These are phyloP conservation scores for Cicer arietinum DNA, from an alignment of 306 rosid species.

Conservation along the genomic window DNA sequence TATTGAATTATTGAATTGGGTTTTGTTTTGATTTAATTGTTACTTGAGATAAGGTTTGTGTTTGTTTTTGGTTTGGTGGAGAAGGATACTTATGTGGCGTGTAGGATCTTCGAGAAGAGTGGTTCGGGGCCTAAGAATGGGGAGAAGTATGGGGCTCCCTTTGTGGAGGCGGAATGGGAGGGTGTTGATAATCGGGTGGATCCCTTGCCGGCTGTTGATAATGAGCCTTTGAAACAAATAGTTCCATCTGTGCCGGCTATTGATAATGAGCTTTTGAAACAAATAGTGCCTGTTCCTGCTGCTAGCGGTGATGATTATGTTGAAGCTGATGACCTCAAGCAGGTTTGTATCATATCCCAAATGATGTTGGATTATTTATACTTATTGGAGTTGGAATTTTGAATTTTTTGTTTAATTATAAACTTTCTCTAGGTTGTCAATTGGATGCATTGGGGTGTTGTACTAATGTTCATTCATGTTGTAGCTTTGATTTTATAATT, in stretches of 20 bases:
- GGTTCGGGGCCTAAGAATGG: slow-evolving; percentile 95
- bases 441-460: neutral
- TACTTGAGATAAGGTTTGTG: slow-evolving; percentile 37
- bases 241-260: slow-evolving; percentile 14
- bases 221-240: neutral
- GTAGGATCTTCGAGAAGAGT: slow-evolving; percentile 96
- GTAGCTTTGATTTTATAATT: neutral
- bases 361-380: neutral
- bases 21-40: slow-evolving; percentile 28
- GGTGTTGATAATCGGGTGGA: slow-evolving; percentile 48
- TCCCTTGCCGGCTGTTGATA: neutral
- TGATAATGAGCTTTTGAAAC: slow-evolving; percentile 37
- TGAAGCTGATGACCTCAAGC: slow-evolving; percentile 58
- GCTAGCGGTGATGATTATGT: slow-evolving; percentile 37
- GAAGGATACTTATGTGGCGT: slow-evolving; percentile 85
- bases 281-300: neutral
- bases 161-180: slow-evolving; percentile 89
- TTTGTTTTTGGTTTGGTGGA: slow-evolving; percentile 44
- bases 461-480: neutral
- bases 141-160: slow-evolving; percentile 94
- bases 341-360: slow-evolving; percentile 53
- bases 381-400: neutral
- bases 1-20: neutral
- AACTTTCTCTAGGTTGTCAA: neutral
- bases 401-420: neutral